Evolutionary conservation across 257 asterid species (phyloP).

Genomic region (Scutellaria galericulata): DNA sequence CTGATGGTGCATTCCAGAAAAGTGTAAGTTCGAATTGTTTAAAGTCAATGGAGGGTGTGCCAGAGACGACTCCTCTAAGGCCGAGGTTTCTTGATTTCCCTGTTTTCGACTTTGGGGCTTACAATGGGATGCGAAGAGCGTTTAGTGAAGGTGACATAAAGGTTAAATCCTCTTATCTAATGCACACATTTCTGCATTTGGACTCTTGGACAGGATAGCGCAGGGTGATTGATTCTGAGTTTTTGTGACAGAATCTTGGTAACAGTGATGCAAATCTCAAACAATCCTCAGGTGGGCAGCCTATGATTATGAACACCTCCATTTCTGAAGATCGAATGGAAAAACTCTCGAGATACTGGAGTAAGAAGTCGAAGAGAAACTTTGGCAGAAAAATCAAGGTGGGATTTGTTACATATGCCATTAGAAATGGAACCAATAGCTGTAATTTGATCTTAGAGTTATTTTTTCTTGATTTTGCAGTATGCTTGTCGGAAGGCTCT

Average conservation of each 20-base stretch:
- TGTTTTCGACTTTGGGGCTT: conserved; percentile 68
- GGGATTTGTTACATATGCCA: background rate
- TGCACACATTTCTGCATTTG: conserved; percentile 40
- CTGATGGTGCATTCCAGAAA: conserved; percentile 56
- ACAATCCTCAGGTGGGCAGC: conserved; percentile 54
- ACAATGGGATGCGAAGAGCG: conserved; percentile 84
- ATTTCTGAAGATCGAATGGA: conserved; percentile 72
- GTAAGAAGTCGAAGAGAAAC: conserved; percentile 80
- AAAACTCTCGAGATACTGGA: conserved; percentile 85
- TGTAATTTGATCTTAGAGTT: background rate
- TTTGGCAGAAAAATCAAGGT: conserved; percentile 94
- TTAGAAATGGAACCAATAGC: background rate
- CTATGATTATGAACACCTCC: conserved; percentile 42
- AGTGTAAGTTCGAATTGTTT: conserved; percentile 74
- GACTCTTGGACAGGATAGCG: conserved; percentile 57
- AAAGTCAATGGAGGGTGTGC: conserved; percentile 57
- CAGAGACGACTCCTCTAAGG: conserved; percentile 54
- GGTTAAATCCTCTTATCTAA: conserved; percentile 53
- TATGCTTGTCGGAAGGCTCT: conserved; percentile 98
- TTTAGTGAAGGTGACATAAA: conserved; percentile 95
- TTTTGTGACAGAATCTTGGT: conserved; percentile 77
- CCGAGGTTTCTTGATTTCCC: conserved; percentile 74
- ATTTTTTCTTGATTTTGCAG: conserved; percentile 37
- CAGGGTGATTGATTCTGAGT: conserved; percentile 63
- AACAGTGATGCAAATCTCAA: conserved; percentile 45